Conservation (phyloP, 495 filamentous ascomycete species). For the Aspergillus diversus region DNA sequence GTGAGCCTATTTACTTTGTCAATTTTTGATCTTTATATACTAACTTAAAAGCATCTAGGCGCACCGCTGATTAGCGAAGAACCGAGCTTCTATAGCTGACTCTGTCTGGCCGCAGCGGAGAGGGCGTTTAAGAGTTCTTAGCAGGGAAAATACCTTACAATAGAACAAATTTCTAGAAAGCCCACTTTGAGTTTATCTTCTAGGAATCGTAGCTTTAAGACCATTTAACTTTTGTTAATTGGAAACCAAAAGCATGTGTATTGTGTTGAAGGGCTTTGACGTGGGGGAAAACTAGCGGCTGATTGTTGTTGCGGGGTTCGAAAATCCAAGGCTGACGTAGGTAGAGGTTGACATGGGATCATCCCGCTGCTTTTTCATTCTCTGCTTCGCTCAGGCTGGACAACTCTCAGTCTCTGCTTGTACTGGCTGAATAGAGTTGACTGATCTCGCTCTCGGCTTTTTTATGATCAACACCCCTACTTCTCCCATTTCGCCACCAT, state of each 20-base stretch:
- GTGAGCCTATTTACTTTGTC: background rate
- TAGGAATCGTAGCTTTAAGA: no score
- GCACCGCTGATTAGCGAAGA: no score
- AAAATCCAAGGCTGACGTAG: conserved; percentile 19
- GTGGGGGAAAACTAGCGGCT: conserved; percentile 20
- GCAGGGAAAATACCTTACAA: no score
- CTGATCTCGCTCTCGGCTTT: background rate
- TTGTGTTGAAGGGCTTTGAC: background rate
- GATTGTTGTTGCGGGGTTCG: conserved; percentile 31
- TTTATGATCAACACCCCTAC: background rate
- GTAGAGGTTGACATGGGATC: no score
- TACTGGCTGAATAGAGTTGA: background rate
- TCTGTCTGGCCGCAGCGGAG: no score
- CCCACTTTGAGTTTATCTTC: no score
- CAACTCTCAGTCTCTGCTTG: background rate
- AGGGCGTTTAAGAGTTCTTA: no score
- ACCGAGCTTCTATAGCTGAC: no score
- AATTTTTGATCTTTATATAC: no score
- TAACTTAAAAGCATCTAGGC: no score
- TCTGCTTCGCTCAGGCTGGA: background rate
- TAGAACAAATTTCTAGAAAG: no score
- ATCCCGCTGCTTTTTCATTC: background rate
- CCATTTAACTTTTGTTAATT: background rate
- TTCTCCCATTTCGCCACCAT: conserved; percentile 39
- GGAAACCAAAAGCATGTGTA: background rate